Percentiles rank a stretch among this genome's conserved stretches.
These are phyloP conservation scores for Fusarium keratoplasticum DNA, from an alignment of 2,329 filamentous ascomycete species.

Conservation along the genomic window DNA sequence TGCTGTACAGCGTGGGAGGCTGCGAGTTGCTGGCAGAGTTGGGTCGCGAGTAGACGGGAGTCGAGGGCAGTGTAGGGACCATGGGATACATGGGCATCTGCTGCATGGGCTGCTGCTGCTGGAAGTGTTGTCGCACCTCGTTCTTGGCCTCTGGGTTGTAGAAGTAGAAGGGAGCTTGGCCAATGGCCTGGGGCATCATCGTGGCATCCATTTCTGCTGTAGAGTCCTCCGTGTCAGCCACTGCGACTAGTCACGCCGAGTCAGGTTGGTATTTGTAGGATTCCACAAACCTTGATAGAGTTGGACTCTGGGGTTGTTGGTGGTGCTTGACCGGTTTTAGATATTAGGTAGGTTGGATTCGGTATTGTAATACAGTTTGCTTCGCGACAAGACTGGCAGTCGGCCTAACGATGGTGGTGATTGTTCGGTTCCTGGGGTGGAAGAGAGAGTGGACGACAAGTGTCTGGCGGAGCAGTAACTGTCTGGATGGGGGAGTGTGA, in stretches of 20 bases:
- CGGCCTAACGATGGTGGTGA: constrained; percentile 41
- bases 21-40: constrained; percentile 75
- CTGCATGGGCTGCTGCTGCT: constrained; percentile 65
- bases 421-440: constrained; percentile 38
- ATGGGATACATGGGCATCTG: constrained; percentile 66
- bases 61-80: constrained; percentile 70
- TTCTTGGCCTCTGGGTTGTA: constrained; percentile 82
- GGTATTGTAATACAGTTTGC: constrained; percentile 42
- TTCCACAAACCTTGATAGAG: constrained; percentile 41
- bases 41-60: constrained; percentile 73
- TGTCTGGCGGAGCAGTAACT: constrained; percentile 47
- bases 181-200: constrained; percentile 71
- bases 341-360: constrained; percentile 40
- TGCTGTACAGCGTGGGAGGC: constrained; percentile 66
- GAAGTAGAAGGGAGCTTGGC: constrained; percentile 85
- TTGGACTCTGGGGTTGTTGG: constrained; percentile 24
- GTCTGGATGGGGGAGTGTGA: constrained; percentile 42
- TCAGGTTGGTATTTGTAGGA: constrained; percentile 23
- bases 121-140: constrained; percentile 79
- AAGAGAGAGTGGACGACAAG: constrained; percentile 58
- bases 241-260: constrained; percentile 1
- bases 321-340: constrained; percentile 33
- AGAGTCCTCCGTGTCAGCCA: constrained; percentile 31
- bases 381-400: constrained; percentile 32
- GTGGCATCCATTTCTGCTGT: constrained; percentile 71